Evolutionary conservation across 2,329 filamentous ascomycete genomes (phyloP).

Genomic region (Thermoascus crustaceus): DNA sequence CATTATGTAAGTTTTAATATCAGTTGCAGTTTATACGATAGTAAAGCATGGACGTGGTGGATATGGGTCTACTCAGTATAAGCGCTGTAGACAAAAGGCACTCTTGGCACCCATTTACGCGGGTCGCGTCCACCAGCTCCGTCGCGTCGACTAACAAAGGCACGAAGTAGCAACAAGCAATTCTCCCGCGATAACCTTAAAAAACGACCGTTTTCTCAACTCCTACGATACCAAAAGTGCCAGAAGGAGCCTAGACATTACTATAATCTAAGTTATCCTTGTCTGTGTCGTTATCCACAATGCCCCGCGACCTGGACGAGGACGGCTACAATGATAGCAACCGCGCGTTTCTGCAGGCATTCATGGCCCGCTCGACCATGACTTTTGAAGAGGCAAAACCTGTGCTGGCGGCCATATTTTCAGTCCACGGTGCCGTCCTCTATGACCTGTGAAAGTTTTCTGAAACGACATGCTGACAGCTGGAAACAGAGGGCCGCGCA

Average conservation of each 20-base stretch:
- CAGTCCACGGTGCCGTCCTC: slow-evolving; percentile 41
- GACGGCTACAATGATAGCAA: slow-evolving; percentile 56
- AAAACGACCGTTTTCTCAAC: not conserved
- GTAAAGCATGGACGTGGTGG: too few species aligned
- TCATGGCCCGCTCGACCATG: slow-evolving; percentile 69
- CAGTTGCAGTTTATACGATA: too few species aligned
- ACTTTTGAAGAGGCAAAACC: slow-evolving; percentile 65
- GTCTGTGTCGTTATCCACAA: not conserved
- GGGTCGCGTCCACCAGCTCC: slow-evolving; percentile 7
- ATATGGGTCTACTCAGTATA: too few species aligned
- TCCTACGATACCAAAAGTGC: slow-evolving; percentile 3
- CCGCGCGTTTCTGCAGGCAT: slow-evolving; percentile 82
- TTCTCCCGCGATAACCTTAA: not conserved
- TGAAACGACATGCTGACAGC: too few species aligned
- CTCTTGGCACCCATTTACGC: slow-evolving; percentile 9
- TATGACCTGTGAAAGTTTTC: not conserved
- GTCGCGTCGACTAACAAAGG: slow-evolving; percentile 6
- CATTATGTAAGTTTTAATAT: too few species aligned
- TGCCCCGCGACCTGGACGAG: slow-evolving; percentile 13
- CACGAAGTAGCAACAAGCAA: too few species aligned
- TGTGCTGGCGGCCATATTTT: slow-evolving; percentile 68
- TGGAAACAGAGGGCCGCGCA: slow-evolving; percentile 41
- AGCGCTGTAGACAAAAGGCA: not conserved
- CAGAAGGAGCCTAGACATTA: too few species aligned
- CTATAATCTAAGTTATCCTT: too few species aligned